Percentiles rank a stretch among this genome's conserved stretches.
phyloP scores from a whole-genome alignment of 2,329 filamentous ascomycete species.

The Fusarium verrucosum region DNA sequence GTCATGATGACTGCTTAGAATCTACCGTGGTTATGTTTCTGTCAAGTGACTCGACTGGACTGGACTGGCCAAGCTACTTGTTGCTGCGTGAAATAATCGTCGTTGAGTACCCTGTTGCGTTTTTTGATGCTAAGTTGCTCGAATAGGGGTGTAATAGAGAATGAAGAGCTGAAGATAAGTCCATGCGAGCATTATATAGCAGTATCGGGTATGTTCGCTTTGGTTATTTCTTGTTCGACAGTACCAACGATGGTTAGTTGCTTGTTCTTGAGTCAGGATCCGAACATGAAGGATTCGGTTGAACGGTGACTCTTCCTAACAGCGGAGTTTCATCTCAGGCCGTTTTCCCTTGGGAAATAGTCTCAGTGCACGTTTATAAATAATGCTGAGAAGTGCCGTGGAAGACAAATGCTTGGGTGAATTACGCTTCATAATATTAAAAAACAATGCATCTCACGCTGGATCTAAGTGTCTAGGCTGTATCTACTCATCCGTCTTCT shows the following conservation, averaged over 20 bases:
- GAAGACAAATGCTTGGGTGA: background rate
- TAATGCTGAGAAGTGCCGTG: background rate
- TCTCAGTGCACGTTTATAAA: background rate
- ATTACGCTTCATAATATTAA: slow-evolving; percentile 5
- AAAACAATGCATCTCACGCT: background rate
- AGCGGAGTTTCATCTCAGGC: background rate
- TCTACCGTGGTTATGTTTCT: background rate
- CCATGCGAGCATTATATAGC: background rate
- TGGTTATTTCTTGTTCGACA: background rate
- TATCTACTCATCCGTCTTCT: background rate
- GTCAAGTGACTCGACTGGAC: no score
- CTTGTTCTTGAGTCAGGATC: background rate
- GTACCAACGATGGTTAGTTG: background rate
- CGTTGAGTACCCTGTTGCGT: background rate
- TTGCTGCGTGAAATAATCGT: background rate
- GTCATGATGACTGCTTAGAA: background rate
- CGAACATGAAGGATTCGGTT: background rate
- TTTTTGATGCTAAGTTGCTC: background rate
- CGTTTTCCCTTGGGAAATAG: background rate
- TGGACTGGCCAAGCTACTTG: background rate
- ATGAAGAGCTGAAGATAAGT: background rate
- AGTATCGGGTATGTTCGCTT: background rate
- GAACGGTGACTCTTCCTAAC: background rate
- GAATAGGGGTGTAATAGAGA: background rate
- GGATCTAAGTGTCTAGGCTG: background rate